A percentile compares a stretch with the other conserved stretches of the same genome.
phyloP scores from a whole-genome alignment of 1,139 yeast genomes.

The Tardiomyces depauwii region DNA sequence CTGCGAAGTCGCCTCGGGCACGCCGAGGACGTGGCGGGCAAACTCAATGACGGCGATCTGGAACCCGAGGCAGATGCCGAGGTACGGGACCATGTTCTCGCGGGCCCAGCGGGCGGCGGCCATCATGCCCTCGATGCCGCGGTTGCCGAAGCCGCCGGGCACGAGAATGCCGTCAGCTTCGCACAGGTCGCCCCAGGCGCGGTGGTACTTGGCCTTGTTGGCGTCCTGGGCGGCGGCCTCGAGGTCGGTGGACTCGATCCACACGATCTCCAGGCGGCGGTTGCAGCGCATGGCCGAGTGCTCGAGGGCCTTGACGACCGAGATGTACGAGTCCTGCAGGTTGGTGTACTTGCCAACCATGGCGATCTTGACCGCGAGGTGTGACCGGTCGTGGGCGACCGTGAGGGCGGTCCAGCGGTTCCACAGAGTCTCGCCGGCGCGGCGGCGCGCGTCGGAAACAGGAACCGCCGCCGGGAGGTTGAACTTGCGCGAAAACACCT shows the following conservation, averaged over 20 bases:
- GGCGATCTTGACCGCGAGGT: constrained; percentile 84
- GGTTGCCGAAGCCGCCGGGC: constrained; percentile 96
- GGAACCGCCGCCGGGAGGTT: constrained; percentile 37
- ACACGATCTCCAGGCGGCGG: constrained; percentile 72
- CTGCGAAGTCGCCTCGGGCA: constrained; percentile 62
- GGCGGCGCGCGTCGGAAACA: constrained; percentile 42
- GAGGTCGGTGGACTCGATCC: constrained; percentile 93
- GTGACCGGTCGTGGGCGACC: constrained; percentile 63
- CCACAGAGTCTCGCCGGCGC: constrained; percentile 60
- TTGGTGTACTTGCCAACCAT: constrained; percentile 95
- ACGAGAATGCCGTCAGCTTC: constrained; percentile 95
- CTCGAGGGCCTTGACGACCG: constrained; percentile 91
- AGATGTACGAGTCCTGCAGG: constrained; percentile 87
- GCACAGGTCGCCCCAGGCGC: constrained; percentile 92
- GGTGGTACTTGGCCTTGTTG: constrained; percentile 72
- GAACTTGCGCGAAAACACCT: constrained; percentile 61
- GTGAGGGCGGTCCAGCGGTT: constrained; percentile 75
- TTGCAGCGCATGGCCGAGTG: constrained; percentile 88
- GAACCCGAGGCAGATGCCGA: constrained; percentile 96
- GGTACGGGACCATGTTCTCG: constrained; percentile 83
- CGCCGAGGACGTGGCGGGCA: constrained; percentile 70
- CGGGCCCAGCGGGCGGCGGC: constrained; percentile 97
- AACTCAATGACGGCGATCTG: constrained; percentile 96
- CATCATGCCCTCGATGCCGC: constrained; percentile 98
- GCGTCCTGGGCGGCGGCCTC: constrained; percentile 57